A percentile compares a stretch with the other conserved stretches of the same genome.
Evolutionary conservation across 371 early-diverging fungal species (phyloP).

Genomic region (Mortierella sp.): DNA sequence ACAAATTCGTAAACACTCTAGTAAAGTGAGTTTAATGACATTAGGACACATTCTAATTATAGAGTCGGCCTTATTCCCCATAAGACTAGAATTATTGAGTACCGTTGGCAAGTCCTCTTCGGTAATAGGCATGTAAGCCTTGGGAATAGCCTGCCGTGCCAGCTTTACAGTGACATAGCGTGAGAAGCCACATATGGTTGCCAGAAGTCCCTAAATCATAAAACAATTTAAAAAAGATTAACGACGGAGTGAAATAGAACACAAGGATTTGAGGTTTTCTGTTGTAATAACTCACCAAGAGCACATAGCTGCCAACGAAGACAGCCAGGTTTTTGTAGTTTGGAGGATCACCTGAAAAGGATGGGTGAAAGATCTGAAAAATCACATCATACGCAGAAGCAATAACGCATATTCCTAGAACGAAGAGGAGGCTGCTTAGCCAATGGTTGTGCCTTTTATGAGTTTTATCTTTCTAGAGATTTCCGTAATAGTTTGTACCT

Average conservation of each 20-base stretch:
- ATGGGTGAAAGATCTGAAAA: constrained; percentile 64
- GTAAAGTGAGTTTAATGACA: not conserved
- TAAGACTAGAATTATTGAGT: not conserved
- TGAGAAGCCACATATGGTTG: constrained; percentile 68
- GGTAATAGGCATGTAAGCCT: constrained; percentile 75
- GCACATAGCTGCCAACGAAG: constrained; percentile 68
- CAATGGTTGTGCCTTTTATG: not conserved
- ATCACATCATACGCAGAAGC: constrained; percentile 73
- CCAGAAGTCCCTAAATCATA: constrained; percentile 44
- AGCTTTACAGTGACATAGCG: constrained; percentile 68
- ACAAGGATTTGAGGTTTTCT: not conserved
- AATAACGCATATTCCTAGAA: constrained; percentile 63
- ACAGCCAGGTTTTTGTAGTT: constrained; percentile 68
- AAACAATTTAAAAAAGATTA: not conserved
- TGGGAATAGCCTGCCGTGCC: constrained; percentile 77
- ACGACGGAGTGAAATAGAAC: not conserved
- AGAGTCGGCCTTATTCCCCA: not conserved
- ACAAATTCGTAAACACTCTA: constrained; percentile 72
- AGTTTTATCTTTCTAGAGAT: not conserved
- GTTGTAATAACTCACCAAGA: constrained; percentile 57
- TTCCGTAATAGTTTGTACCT: constrained; percentile 15
- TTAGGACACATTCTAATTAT: not conserved
- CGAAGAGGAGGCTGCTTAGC: not conserved
- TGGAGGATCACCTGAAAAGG: constrained; percentile 56
- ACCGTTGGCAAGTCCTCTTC: constrained; percentile 76